Conservation (phyloP, 352 stramenopile genomes). For the Pythium phragmiticola region DNA sequence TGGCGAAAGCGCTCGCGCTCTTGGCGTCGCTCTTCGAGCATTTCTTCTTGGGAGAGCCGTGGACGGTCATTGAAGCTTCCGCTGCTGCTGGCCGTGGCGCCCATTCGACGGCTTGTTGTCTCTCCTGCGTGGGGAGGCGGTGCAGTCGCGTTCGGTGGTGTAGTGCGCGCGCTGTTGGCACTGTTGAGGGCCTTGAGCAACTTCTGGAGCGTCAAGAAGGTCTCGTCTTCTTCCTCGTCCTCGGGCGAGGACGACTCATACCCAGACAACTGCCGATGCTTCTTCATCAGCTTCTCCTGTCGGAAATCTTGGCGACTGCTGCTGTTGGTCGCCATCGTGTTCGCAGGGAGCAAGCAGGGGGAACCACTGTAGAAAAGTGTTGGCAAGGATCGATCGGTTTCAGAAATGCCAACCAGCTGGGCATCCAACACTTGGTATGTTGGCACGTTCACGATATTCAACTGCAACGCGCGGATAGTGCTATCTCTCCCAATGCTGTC, state of each 20-base stretch:
- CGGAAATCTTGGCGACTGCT: constrained; percentile 19
- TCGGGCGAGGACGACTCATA: constrained; percentile 32
- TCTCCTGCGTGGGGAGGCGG: not conserved
- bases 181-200: constrained; percentile 64
- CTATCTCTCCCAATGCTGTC: no score
- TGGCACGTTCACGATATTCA: not conserved
- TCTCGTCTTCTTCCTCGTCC: constrained; percentile 72
- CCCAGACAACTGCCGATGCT: constrained; percentile 41
- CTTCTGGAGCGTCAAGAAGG: constrained; percentile 75
- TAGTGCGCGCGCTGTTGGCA: constrained; percentile 13
- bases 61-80: constrained; percentile 5
- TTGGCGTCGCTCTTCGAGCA: constrained; percentile 59
- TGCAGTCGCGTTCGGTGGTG: not conserved
- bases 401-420: constrained; percentile 1
- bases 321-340: constrained; percentile 9
- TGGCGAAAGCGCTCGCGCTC: constrained; percentile 72
- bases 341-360: not conserved
- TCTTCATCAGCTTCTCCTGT: constrained; percentile 38
- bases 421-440: constrained; percentile 5
- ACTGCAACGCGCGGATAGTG: no score
- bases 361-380: not conserved
- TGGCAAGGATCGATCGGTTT: not conserved
- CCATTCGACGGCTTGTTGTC: not conserved
- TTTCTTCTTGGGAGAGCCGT: constrained; percentile 63
- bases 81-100: not conserved